Base-by-base conservation (phyloP, 192 early-diverging fungal genomes). In the Linderina pennispora region DNA sequence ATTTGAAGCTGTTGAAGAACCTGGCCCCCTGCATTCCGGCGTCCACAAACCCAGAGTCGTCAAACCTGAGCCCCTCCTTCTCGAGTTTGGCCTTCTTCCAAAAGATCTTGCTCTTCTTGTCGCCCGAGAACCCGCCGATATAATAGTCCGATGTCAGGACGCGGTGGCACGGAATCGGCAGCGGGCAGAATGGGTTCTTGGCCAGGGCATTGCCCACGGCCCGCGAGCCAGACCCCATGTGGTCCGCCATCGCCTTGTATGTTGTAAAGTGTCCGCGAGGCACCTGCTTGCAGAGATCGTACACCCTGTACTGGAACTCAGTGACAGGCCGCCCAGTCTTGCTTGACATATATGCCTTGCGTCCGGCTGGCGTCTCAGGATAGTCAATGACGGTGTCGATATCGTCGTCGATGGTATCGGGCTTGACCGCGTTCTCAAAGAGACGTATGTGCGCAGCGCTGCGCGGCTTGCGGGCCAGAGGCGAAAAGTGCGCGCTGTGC, bases 141-240 rank as follows among this genome's bases (percentile, higher is more conserved):
- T 75, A 77, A 36, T 62, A 58, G 50, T 82, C 74, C 2, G 78
- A 56, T 8, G 80, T 73, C 43, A 85, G 46, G 15, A 88, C 78
- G 9, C 86, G 75, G 53, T 88, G 83, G 52, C 86, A 88, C 2
- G 86, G 83, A 0, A 88, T 72, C 4, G 82, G 85, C 5, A 74
- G 43, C 17, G 86, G 86, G 17, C 72, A 75, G 48, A 83, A 88
- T 3, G 86, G 86, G 47, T 88, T 88, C 40, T 71, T 58, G 15
- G 70, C 43, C 37, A 88, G 58, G 8, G 84, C 86, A 15, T 80
- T 78, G 1, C 86, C 86, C 0, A 88, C 82, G 0, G 82, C 82
- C 0, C 86, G 65, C 11, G 83, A 79, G 0, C 66, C 68, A 5
- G 80, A 79, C n/a, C 57, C 50, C 23, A 88, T 40, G 6, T 77